phyloP scores from a whole-genome alignment of 352 stramenopile genomes.

The Phytopythium oedochilum region DNA sequence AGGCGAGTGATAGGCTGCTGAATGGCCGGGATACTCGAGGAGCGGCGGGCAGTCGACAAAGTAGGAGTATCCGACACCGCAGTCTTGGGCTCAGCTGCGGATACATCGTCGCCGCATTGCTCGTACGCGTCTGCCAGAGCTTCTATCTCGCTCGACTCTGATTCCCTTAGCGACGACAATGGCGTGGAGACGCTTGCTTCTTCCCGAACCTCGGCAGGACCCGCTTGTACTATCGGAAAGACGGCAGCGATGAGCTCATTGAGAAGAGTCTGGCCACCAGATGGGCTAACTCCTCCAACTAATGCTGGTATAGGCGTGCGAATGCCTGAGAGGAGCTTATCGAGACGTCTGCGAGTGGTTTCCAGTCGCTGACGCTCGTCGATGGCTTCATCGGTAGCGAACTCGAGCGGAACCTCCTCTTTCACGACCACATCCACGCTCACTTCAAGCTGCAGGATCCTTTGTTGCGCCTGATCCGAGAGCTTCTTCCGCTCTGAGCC shows the following conservation, averaged over 20 bases:
- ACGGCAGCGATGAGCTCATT: background rate
- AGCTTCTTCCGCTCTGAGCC: slow-evolving; percentile 19
- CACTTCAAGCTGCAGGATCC: slow-evolving; percentile 35
- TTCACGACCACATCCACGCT: slow-evolving; percentile 26
- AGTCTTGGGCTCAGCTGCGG: background rate
- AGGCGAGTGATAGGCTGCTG: background rate
- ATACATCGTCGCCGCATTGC: slow-evolving; percentile 6
- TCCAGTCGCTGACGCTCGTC: background rate
- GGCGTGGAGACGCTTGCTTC: background rate
- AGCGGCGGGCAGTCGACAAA: background rate
- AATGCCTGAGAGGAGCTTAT: background rate
- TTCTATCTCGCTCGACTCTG: slow-evolving; percentile 28
- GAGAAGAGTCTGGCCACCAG: background rate
- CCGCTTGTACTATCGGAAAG: background rate
- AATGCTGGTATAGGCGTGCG: background rate
- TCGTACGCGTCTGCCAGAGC: slow-evolving; percentile 65
- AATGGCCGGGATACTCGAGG: background rate
- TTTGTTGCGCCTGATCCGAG: slow-evolving; percentile 21
- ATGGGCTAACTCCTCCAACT: background rate
- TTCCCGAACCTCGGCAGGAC: background rate
- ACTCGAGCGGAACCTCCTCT: slow-evolving; percentile 12
- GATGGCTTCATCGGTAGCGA: no score
- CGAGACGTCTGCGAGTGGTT: background rate
- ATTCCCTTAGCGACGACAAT: background rate
- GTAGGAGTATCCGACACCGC: background rate